Conservation (phyloP, 2,329 filamentous ascomycete species). For the Fusarium subtropicale region DNA sequence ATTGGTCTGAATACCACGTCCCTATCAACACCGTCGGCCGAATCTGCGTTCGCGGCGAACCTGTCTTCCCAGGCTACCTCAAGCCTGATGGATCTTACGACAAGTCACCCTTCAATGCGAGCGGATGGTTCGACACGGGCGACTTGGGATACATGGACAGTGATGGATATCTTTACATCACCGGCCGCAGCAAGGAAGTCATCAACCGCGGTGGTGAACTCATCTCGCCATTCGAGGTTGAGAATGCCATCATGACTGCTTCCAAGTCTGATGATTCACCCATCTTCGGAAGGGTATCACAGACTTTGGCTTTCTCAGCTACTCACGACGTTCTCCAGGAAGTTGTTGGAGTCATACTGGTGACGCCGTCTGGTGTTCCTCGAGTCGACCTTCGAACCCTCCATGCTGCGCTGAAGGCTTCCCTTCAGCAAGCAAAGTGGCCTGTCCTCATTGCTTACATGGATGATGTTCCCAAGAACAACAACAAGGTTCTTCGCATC, state of each 20-base stretch:
- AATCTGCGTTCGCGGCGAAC: conserved; percentile 14
- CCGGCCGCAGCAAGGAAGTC: conserved; percentile 15
- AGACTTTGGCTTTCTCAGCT: not conserved
- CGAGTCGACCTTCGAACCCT: not conserved
- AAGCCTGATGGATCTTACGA: not conserved
- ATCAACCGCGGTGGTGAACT: conserved; percentile 13
- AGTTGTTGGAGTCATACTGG: not conserved
- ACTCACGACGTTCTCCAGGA: conserved; percentile 15
- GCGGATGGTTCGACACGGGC: conserved; percentile 8
- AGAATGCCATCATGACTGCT: conserved; percentile 23
- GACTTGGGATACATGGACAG: conserved; percentile 15
- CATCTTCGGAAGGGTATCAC: not conserved
- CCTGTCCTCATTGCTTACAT: conserved; percentile 10
- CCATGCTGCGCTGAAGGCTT: not conserved
- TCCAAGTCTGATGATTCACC: not conserved
- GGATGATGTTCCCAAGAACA: conserved; percentile 16
- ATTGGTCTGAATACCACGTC: not conserved
- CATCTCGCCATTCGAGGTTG: conserved; percentile 8
- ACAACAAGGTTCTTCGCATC: conserved; percentile 13
- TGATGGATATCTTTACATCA: conserved; percentile 17
- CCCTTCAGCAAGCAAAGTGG: conserved; percentile 12
- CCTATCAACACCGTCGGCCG: not conserved
- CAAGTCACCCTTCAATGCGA: not conserved
- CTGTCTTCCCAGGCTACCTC: conserved; percentile 8
- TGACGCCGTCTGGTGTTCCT: not conserved